A percentile compares a stretch with the other conserved stretches of the same genome.
Conservation (phyloP, 805 yeast genomes). For the Cephaloascus albidus region DNA sequence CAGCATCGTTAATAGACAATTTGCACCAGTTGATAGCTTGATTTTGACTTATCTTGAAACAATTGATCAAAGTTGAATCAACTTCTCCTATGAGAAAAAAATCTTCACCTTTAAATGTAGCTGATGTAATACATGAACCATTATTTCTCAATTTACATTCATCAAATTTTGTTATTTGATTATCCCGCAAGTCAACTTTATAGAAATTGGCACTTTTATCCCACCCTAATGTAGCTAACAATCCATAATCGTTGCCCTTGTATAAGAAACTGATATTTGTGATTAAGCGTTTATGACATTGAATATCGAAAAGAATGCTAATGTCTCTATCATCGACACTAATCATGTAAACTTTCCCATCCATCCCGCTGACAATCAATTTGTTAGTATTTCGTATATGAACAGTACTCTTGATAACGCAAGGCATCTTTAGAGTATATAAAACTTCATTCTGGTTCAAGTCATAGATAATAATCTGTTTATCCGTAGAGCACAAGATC, state of each 20-base stretch:
- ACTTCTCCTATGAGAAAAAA: conserved; percentile 45
- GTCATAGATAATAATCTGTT: conserved; percentile 10
- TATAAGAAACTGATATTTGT: background rate
- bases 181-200: conserved; percentile 14
- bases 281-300: background rate
- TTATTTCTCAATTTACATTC: conserved; percentile 32
- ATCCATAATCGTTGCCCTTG: background rate
- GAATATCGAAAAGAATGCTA: background rate
- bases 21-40: conserved; percentile 25
- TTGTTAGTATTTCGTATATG: conserved; percentile 12
- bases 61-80: conserved; percentile 44
- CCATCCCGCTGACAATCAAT: conserved; percentile 40
- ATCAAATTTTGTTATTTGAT: conserved; percentile 5
- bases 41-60: background rate
- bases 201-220: conserved; percentile 7
- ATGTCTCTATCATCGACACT: conserved; percentile 1
- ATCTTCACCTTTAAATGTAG: conserved; percentile 17
- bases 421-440: too few species aligned
- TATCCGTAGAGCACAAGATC: conserved; percentile 10
- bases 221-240: background rate
- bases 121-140: conserved; percentile 41
- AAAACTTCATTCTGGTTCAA: conserved; percentile 5
- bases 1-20: conserved; percentile 64
- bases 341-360: conserved; percentile 29
- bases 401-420: conserved; percentile 25